Evolutionary conservation across 257 asterid species (phyloP), one percentile per base, ranked within the genome.

Genomic region (Echites panduratus): DNA sequence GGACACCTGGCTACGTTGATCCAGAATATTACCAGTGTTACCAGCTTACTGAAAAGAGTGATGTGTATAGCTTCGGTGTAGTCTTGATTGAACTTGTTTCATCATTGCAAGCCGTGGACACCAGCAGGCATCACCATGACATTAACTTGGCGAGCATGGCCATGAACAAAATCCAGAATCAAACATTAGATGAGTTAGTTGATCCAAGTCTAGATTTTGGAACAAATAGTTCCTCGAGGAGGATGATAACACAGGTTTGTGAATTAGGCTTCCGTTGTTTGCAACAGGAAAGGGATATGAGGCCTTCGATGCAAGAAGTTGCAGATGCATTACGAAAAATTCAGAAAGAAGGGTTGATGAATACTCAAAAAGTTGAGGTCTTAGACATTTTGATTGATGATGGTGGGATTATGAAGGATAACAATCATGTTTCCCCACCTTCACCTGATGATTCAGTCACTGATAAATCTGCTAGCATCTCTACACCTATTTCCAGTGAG

Each of bases 1-100:
- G 98, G 41, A 93, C 98, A 2, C 98, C 97, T 0, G 98, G 97
- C 12, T 93, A 93, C 11, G 98, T 93, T 9, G 98, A 93, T 71
- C 98, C 98, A 0, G 98, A 90, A 83, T 93, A 93, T 77, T 89
- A 88, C 79, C 97, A 84, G 68, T 86, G 91, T 80, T 93, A 93
- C 86, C 97, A 87, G 47, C 91, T 93, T 26, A 93, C 98, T 0
- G 98, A 89, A 59, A 93, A 89, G 79, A 93, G 98, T 61, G 97
- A 93, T 13, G 96, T 93, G 0, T 93, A 88, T 49, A 93, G 97
- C 79, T 89, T 89, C 6, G 98, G 98, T 9, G 98, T 93, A 9
- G 95, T 93, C 40, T 66, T 93, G 82, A 66, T 88, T 2, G 98
- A 93, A 85, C 92, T 93, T 47, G 82, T 93, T 72, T 93, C 98